Evolutionary conservation across 495 filamentous ascomycete species (phyloP).

Genomic region (Rostrohypoxylon terebratum): DNA sequence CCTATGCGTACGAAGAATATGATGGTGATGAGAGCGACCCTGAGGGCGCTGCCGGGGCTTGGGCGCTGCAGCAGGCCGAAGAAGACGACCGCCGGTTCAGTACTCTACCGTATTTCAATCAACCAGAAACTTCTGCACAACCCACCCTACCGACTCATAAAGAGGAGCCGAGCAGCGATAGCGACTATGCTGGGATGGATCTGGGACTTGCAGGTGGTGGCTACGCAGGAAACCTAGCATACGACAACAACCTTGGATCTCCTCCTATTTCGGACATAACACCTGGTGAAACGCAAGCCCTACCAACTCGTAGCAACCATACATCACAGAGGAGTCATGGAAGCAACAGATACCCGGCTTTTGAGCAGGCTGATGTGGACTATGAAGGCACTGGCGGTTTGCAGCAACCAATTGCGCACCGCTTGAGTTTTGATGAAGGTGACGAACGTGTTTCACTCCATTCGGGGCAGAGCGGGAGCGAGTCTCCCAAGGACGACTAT

Average conservation of each 20-base stretch:
- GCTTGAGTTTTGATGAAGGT: constrained; percentile 93
- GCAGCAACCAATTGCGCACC: constrained; percentile 73
- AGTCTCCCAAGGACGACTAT: constrained; percentile 73
- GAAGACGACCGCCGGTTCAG: constrained; percentile 81
- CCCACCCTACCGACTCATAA: constrained; percentile 50
- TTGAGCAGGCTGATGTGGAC: constrained; percentile 66
- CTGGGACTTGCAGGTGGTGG: constrained; percentile 78
- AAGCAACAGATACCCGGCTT: constrained; percentile 53
- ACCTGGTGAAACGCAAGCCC: constrained; percentile 49
- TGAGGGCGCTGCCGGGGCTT: constrained; percentile 86
- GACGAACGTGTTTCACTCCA: constrained; percentile 75
- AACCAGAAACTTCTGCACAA: constrained; percentile 57
- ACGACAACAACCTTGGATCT: constrained; percentile 70
- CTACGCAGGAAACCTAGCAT: constrained; percentile 76
- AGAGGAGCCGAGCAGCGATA: constrained; percentile 71
- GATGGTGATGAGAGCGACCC: constrained; percentile 82
- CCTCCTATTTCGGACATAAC: constrained; percentile 49
- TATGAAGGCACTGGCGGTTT: constrained; percentile 88
- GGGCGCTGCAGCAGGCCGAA: constrained; percentile 86
- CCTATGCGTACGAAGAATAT: constrained; percentile 50
- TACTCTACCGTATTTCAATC: constrained; percentile 46
- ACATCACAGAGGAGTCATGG: constrained; percentile 54
- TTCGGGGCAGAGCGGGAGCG: constrained; percentile 66
- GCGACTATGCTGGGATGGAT: constrained; percentile 78
- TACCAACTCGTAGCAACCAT: constrained; percentile 49